phyloP scores from a whole-genome alignment of 1,284 basidiomycete genomes.

The Ceratobasidium sp. region DNA sequence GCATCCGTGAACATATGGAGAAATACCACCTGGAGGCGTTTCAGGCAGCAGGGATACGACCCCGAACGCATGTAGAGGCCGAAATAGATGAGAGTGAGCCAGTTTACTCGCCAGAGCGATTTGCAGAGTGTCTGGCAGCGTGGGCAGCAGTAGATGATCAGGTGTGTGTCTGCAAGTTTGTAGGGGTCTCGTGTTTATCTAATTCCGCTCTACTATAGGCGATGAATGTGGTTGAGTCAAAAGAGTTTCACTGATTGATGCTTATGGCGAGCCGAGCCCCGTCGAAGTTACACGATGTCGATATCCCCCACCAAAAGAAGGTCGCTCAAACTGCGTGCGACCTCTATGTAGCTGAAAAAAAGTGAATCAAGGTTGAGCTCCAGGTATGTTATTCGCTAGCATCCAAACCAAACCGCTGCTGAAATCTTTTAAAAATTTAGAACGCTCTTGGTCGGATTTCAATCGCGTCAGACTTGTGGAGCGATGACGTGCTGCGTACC shows the following conservation, averaged over 20 bases:
- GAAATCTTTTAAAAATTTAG: no score
- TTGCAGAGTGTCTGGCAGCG: background rate
- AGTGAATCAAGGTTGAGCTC: background rate
- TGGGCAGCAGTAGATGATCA: slow-evolving; percentile 13
- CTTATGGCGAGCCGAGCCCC: background rate
- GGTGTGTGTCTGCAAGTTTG: background rate
- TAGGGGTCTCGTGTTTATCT: no score
- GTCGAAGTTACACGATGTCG: slow-evolving; percentile 11
- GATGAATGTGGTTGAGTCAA: slow-evolving; percentile 22
- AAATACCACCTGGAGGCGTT: background rate
- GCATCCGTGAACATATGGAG: slow-evolving; percentile 11
- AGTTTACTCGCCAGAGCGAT: background rate
- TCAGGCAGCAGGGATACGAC: background rate
- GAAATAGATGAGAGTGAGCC: background rate
- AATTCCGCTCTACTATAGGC: background rate
- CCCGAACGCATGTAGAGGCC: background rate
- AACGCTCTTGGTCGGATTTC: slow-evolving; percentile 33
- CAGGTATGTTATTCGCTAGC: slow-evolving; percentile 12
- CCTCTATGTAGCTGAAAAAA: background rate
- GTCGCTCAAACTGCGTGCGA: background rate
- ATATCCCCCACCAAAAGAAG: slow-evolving; percentile 32
- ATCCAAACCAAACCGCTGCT: no score
- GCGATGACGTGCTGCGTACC: slow-evolving; percentile 14
- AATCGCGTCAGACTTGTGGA: slow-evolving; percentile 43
- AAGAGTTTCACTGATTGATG: slow-evolving; percentile 6